A percentile compares a stretch with the other conserved stretches of the same genome.
phyloP scores from a whole-genome alignment of 176 grass and related monocot genomes.

The Oryza nivara region DNA sequence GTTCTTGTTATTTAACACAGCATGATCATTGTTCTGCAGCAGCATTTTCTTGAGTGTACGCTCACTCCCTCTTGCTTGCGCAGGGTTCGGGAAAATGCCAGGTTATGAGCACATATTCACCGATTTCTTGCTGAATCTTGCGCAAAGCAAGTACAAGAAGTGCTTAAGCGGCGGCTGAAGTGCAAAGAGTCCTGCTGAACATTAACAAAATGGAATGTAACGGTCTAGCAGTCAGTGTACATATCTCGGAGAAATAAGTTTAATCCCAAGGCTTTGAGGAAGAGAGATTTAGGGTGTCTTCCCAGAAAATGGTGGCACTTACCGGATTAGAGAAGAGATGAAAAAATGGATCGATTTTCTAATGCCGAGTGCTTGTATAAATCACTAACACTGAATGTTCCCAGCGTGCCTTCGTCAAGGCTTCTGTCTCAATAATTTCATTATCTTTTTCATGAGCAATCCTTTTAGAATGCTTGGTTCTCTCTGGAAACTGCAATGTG shows the following conservation, averaged over 20 bases:
- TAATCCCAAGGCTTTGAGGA: constrained; percentile 33
- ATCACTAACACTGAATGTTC: neutral
- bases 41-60: neutral
- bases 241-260: constrained; percentile 30
- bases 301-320: constrained; percentile 25
- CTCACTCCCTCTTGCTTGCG: neutral
- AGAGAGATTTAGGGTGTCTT: neutral
- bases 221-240: constrained; percentile 19
- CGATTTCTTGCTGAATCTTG: constrained; percentile 67
- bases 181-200: neutral
- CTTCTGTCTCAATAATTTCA: neutral
- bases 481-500: neutral
- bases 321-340: neutral
- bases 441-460: neutral
- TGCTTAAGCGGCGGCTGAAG: constrained; percentile 43
- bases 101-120: constrained; percentile 81
- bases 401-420: constrained; percentile 13
- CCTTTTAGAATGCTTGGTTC: neutral
- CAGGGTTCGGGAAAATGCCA: constrained; percentile 94
- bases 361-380: constrained; percentile 25
- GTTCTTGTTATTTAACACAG: neutral
- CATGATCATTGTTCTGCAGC: constrained; percentile 1
- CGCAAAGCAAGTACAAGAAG: constrained; percentile 65
- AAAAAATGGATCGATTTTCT: constrained; percentile 4
- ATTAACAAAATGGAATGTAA: constrained; percentile 17